Conservation (phyloP, 495 filamentous ascomycete genomes). For the Hamigera avellanea region DNA sequence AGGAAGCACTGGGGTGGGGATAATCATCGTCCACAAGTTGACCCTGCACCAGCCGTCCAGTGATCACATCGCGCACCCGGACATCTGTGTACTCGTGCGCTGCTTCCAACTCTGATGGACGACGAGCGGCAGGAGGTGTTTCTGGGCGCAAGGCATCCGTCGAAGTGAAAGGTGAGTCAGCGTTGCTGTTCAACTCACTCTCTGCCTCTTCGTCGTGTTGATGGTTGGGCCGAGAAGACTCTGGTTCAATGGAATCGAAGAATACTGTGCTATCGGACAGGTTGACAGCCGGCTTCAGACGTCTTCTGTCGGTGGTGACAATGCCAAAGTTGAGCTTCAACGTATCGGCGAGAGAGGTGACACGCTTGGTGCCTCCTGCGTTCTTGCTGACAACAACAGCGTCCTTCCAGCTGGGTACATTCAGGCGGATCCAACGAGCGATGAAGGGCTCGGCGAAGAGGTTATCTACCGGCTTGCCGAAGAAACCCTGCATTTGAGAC, state of each 20-base stretch:
- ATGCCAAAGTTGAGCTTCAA: constrained; percentile 96
- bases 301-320: constrained; percentile 83
- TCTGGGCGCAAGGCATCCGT: constrained; percentile 19
- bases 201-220: constrained; percentile 10
- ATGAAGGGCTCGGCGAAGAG: constrained; percentile 93
- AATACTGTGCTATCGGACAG: constrained; percentile 56
- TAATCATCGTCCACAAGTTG: constrained; percentile 94
- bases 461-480: constrained; percentile 95
- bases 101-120: constrained; percentile 35
- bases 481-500: constrained; percentile 98
- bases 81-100: constrained; percentile 70
- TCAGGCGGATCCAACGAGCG: constrained; percentile 86
- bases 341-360: constrained; percentile 93
- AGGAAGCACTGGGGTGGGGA: constrained; percentile 55
- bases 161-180: constrained; percentile 3
- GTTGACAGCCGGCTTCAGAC: constrained; percentile 34
- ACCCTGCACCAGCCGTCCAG: constrained; percentile 84
- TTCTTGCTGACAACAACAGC: constrained; percentile 98
- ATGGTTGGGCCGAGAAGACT: constrained; percentile 13
- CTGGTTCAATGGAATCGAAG: constrained; percentile 34
- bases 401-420: constrained; percentile 76
- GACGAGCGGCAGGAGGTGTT: constrained; percentile 24
- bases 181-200: constrained; percentile 2
- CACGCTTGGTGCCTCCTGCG: constrained; percentile 88
- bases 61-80: constrained; percentile 80